Evolutionary conservation across 2,329 filamentous ascomycete species (phyloP), one percentile per base, ranked within the genome.

Genomic region (Fusarium nygamai): DNA sequence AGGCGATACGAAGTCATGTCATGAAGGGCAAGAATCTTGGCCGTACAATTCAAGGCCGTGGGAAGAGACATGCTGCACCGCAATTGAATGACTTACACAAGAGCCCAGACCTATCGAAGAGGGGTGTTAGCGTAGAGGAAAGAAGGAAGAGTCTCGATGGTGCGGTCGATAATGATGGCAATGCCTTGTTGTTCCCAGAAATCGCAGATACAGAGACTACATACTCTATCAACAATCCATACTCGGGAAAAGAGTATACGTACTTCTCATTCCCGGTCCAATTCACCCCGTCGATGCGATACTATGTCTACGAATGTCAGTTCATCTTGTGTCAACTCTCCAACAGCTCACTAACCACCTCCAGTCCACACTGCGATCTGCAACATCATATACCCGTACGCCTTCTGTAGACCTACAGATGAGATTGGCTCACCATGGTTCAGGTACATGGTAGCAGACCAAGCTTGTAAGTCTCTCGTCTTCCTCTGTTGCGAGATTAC

Each of bases 1-100:
- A 62, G 47, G 64, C 64, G 2, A 77, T 77, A 48, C 75, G 74
- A 24, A 67, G 74, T 22, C 74, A 76, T 75, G 75, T 77, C 11
- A 77, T 77, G 74, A 76, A 75, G 58, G 74, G 74, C 31, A 76
- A 69, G 53, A 77, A 77, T 44, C 34, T 69, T 24, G 75, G 75
- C 4, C 75, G 64, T 13, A 76, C 38, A 34, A 73, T 77, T 31
- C 56, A 64, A 27, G 71, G 71, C 3, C 72, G 75, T 22, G 75
- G 74, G 4, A 68, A 68, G 39, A 76, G 64, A 51, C 66, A 77
- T 53, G 74, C 72, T 22, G 39, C 50, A 27, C 20, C 34, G 11
- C 33, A 48, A 22, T 16, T 53, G 6, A 31, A 29, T 13, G 17
- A 33, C 14, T 51, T 39, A 11, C 65, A 53, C 13, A 43, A 34